Evolutionary conservation across 2,329 filamentous ascomycete genomes (phyloP).

Genomic region (Blumeriella jaapii): DNA sequence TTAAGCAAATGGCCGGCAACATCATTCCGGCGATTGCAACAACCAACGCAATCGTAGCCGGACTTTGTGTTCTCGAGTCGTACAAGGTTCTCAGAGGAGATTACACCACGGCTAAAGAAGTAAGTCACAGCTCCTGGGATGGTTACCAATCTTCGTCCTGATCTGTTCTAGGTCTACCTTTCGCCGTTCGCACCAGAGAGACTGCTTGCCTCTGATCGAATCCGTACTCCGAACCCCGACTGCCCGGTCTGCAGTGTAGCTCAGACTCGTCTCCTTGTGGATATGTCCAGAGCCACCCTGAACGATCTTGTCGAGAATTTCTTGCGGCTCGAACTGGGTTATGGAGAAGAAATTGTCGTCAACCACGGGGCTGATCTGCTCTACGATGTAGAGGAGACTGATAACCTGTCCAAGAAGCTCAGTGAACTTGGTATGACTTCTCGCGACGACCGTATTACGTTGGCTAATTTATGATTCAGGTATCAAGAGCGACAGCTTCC

Average conservation of each 20-base stretch:
- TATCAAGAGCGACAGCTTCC: slow-evolving; percentile 59
- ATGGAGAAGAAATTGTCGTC: slow-evolving; percentile 70
- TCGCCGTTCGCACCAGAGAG: slow-evolving; percentile 52
- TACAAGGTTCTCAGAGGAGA: slow-evolving; percentile 79
- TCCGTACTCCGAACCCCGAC: slow-evolving; percentile 58
- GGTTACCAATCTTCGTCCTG: slow-evolving; percentile 1
- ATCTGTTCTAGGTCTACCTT: slow-evolving; percentile 53
- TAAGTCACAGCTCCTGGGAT: slow-evolving; percentile 25
- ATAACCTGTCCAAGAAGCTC: slow-evolving; percentile 73
- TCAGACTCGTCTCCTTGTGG: slow-evolving; percentile 54
- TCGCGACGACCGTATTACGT: background rate
- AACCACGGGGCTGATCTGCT: slow-evolving; percentile 65
- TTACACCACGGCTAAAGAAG: slow-evolving; percentile 63
- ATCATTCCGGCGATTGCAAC: slow-evolving; percentile 98
- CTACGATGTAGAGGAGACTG: slow-evolving; percentile 81
- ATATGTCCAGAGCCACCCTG: slow-evolving; percentile 62
- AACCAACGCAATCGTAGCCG: slow-evolving; percentile 91
- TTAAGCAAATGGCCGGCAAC: slow-evolving; percentile 98
- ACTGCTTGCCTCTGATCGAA: slow-evolving; percentile 45
- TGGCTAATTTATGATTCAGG: slow-evolving; percentile 31
- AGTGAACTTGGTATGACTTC: slow-evolving; percentile 53
- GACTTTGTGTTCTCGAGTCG: slow-evolving; percentile 81
- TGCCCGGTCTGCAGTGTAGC: slow-evolving; percentile 76
- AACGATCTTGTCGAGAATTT: slow-evolving; percentile 68
- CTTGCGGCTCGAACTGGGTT: slow-evolving; percentile 58